phyloP scores from a whole-genome alignment of 1,284 basidiomycete species.

The Cutaneotrichosporon sp. region DNA sequence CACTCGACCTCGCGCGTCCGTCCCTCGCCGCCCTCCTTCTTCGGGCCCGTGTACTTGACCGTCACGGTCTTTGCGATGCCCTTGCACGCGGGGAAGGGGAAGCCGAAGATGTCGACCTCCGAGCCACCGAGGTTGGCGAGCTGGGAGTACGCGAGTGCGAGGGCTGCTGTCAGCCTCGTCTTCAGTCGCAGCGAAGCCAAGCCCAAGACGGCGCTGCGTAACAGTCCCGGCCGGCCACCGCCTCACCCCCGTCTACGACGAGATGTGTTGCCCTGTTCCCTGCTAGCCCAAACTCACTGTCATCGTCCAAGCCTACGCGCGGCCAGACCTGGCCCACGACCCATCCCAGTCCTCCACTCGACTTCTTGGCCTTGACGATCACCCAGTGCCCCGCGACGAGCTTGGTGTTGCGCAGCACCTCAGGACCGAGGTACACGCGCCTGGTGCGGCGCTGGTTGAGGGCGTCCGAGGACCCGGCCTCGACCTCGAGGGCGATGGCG shows the following conservation, averaged over 20 bases:
- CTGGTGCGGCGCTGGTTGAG: slow-evolving; percentile 28
- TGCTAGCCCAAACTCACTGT: too few relatives aligned
- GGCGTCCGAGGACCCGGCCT: slow-evolving; percentile 17
- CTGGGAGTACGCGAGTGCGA: slow-evolving; percentile 29
- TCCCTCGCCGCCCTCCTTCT: slow-evolving; percentile 21
- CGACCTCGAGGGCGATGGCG: slow-evolving; percentile 16
- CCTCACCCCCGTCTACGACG: too few relatives aligned
- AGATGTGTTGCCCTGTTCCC: too few relatives aligned
- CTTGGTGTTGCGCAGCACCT: slow-evolving; percentile 39
- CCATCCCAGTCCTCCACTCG: too few relatives aligned
- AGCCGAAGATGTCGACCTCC: slow-evolving; percentile 32
- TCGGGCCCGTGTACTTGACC: slow-evolving; percentile 22
- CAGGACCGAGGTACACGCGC: slow-evolving; percentile 45
- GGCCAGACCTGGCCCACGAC: slow-evolving; percentile 46
- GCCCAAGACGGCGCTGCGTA: too few relatives aligned
- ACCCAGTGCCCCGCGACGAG: slow-evolving; percentile 51
- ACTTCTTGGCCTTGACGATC: slow-evolving; percentile 10
- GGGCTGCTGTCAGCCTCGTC: slow-evolving; percentile 14
- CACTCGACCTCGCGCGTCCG: slow-evolving; percentile 50
- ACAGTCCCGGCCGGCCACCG: too few relatives aligned
- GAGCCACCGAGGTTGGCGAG: slow-evolving; percentile 26
- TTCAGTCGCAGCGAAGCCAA: too few relatives aligned
- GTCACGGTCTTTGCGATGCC: slow-evolving; percentile 30
- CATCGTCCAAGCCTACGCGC: slow-evolving; percentile 35
- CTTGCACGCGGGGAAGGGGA: slow-evolving; percentile 25